phyloP scores from a whole-genome alignment of 2,329 filamentous ascomycete genomes.

The Phaeophleospora eucalypticola region DNA sequence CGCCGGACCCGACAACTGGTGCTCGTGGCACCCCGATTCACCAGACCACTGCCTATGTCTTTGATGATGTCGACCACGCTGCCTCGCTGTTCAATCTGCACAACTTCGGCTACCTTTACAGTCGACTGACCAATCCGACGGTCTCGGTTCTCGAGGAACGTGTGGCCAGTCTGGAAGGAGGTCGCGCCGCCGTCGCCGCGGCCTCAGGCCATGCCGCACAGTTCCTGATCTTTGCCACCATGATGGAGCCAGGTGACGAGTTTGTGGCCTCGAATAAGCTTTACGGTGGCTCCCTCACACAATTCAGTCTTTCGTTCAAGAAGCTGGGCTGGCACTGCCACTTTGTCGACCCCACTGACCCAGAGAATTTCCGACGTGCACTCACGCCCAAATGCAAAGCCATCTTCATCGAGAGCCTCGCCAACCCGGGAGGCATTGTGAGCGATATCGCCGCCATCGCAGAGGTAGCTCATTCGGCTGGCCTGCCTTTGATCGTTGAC shows the following conservation, averaged over 20 bases:
- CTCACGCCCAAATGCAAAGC: constrained; percentile 18
- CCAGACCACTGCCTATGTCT: constrained; percentile 16
- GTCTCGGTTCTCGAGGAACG: constrained; percentile 16
- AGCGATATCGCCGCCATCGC: constrained; percentile 14
- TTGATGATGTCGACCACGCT: constrained; percentile 16
- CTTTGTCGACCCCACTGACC: constrained; percentile 15
- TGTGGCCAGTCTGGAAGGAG: constrained; percentile 16
- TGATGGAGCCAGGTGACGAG: constrained; percentile 17
- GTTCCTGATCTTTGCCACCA: constrained; percentile 14
- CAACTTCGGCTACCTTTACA: constrained; percentile 17
- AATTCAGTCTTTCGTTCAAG: constrained; percentile 17
- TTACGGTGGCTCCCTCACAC: constrained; percentile 16
- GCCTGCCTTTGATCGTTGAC: constrained; percentile 16
- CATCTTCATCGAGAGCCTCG: constrained; percentile 16
- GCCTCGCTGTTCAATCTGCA: constrained; percentile 16
- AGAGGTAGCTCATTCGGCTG: constrained; percentile 14
- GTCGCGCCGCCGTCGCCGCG: constrained; percentile 14
- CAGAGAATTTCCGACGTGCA: constrained; percentile 13
- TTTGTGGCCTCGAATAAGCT: constrained; percentile 15
- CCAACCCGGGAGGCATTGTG: constrained; percentile 15
- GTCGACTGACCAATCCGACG: constrained; percentile 16
- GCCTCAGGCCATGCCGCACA: constrained; percentile 17
- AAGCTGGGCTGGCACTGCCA: constrained; percentile 18
- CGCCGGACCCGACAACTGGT: constrained; percentile 14
- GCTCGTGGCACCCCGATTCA: constrained; percentile 17